Evolutionary conservation across 2,329 filamentous ascomycete genomes (phyloP), one percentile per base, ranked within the genome.

Genomic region (Periconia sp.): DNA sequence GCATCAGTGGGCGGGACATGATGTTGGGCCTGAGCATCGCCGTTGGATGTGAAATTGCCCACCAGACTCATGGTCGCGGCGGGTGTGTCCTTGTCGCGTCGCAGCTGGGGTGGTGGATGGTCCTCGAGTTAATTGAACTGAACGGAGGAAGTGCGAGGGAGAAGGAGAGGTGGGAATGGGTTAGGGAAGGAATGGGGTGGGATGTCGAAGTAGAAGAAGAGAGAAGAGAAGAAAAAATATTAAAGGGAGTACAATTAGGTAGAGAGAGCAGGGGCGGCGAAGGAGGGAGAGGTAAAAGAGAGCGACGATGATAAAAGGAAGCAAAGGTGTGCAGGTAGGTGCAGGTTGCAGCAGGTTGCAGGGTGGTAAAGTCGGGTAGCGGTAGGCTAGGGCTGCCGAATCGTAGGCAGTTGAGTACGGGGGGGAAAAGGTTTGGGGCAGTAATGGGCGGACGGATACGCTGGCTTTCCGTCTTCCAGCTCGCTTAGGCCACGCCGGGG

Each of bases 11-110:
- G 54, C 43, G 72, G 70, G 17, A 13, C 76, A 54, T 68, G 60
- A 23, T 63, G 65, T 52, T 70, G 61, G 54, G 69, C 71, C 49
- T 72, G 70, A 23, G 66, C 68, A 65, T 79, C 77, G 58, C 66
- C 71, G 58, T 76, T 77, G 61, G 75, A 72, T 45, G 67, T 64
- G 54, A 77, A 75, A 61, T 76, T 77, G 61, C 75, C 75, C 49
- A 74, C 72, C 56, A 77, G 63, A 55, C 73, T 74, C 76, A 79
- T 78, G 7, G 35, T 56, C 13, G 47, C 53, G 27, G 19, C 44
- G 14, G 9, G n/a, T 7, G 42, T 44, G 23, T 5, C 8, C 15
- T 31, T 31, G 20, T 37, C 33, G 33, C 33, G 33, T 37, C 33
- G 33, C 33, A 37, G 15, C 20, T 31, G 43, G 14, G 23, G 14